Base-by-base conservation (phyloP, 169 alveolate genomes). In the Toxoplasma gondii region DNA sequence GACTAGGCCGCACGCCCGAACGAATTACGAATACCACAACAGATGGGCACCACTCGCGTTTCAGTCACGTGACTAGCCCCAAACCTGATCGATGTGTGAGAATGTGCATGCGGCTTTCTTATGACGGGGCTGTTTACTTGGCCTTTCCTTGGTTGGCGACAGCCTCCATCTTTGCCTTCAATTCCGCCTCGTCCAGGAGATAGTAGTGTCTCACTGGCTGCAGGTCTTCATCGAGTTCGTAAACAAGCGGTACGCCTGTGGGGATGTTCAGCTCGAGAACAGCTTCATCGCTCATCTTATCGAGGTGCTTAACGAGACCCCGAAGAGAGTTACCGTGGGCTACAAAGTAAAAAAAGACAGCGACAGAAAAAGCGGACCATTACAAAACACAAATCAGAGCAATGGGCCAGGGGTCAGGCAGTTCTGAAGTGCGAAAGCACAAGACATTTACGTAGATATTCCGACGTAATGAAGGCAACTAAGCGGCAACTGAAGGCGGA, bases 281-380 rank as follows among this genome's bases (percentile, higher is more conserved):
- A 45, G 98, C 99, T 49, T 98, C 98, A 69, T 98, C 99, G 69
- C 98, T 97, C 97, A 99, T 97, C 84, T 97, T 96, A 95, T 98
- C 99, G 67, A 99, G 96, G 93, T 98, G 98, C 98, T 99, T 98
- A 39, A 99, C 99, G 44, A 99, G 96, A 41, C 99, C 99, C 96
- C 99, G 97, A 64, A 99, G 96, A 43, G 99, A 98, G 97, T 99
- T 99, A n/a, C 99, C 99, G 95, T 99, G 99, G 41, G 99, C 99
- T 88, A 97, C 96, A n/a, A 94, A 96, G 45, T 95, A n/a, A 82
- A n/a, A 12, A 78, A 2, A 45, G 27, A 12, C 53, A 39, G 41
- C 90, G 64, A 38, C 58, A 12, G 27, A 2, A 31, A 39, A 44
- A 12, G 1, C 90, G 1, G 34, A 82, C 24, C 31, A 82, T 12